Evolutionary conservation across 2,329 filamentous ascomycete genomes (phyloP).

Genomic region (Colletotrichum navitas): DNA sequence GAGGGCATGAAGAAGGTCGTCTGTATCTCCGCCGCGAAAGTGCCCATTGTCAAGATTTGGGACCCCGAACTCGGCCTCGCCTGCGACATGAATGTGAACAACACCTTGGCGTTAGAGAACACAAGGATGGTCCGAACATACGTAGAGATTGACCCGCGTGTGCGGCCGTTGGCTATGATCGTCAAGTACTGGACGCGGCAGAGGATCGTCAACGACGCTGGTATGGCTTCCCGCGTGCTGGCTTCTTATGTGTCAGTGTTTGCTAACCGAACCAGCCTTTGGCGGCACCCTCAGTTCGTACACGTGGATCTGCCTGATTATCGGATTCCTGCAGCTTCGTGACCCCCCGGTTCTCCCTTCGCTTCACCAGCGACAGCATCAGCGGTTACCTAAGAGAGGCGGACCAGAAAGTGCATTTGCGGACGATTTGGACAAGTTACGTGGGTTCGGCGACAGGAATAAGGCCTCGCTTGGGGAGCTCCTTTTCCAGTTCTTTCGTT

Average conservation of each 20-base stretch:
- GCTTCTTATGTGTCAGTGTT: constrained; percentile 20
- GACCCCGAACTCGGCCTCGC: constrained; percentile 90
- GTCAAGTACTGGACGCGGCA: constrained; percentile 97
- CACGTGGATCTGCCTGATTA: constrained; percentile 98
- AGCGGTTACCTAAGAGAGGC: constrained; percentile 68
- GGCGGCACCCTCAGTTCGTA: constrained; percentile 97
- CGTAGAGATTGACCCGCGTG: constrained; percentile 90
- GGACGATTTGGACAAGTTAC: constrained; percentile 82
- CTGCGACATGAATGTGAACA: constrained; percentile 99
- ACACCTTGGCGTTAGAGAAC: constrained; percentile 93
- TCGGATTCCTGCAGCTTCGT: constrained; percentile 93
- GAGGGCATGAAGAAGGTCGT: constrained; percentile 98
- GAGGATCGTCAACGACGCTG: constrained; percentile 94
- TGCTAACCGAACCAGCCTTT: constrained; percentile 70
- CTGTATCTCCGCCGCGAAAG: constrained; percentile 93
- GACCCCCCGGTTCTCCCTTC: constrained; percentile 86
- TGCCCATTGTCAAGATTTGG: constrained; percentile 99
- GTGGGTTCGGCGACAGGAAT: constrained; percentile 82
- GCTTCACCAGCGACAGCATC: constrained; percentile 79
- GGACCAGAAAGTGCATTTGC: constrained; percentile 83
- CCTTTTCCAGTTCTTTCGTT: constrained; percentile 95
- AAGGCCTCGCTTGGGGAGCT: constrained; percentile 85
- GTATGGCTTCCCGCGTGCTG: constrained; percentile 65
- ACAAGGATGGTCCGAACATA: constrained; percentile 98
- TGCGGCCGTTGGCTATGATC: constrained; percentile 94